These are phyloP conservation scores for Puya raimondii DNA, from an alignment of 176 grass and related monocot genomes.

Conservation along the genomic window DNA sequence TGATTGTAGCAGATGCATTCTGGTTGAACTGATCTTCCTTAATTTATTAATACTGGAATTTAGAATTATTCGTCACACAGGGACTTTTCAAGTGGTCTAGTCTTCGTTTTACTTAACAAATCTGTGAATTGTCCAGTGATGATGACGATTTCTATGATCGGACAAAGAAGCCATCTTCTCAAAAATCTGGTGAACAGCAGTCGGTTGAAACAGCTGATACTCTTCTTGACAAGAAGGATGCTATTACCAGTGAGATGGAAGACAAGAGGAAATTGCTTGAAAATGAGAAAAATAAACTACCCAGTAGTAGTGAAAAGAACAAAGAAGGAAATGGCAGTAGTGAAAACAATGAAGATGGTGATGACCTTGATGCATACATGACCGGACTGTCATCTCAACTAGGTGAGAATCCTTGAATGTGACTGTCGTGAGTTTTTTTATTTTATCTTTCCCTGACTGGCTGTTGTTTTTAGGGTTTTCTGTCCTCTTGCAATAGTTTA, in stretches of 20 bases:
- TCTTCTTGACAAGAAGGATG: conserved; percentile 86
- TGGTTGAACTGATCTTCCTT: no score
- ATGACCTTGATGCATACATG: conserved; percentile 98
- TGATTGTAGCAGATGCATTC: no score
- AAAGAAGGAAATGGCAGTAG: conserved; percentile 26
- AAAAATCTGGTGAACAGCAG: conserved; percentile 48
- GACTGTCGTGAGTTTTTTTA: background rate
- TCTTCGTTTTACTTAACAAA: background rate
- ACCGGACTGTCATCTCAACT: conserved; percentile 91
- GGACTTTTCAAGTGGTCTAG: background rate
- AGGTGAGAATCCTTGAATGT: conserved; percentile 26
- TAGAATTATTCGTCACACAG: background rate
- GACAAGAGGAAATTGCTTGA: conserved; percentile 62
- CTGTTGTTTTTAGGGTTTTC: background rate
- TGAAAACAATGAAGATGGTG: conserved; percentile 35
- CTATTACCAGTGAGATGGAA: conserved; percentile 60
- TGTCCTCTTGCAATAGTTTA: no score
- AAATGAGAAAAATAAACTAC: conserved; percentile 63
- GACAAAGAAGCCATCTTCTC: conserved; percentile 61
- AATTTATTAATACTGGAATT: background rate
- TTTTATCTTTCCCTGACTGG: background rate
- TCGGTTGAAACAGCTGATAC: conserved; percentile 90
- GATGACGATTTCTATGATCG: conserved; percentile 98
- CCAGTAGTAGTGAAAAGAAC: conserved; percentile 17
- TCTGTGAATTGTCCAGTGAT: conserved; percentile 40